Conservation (phyloP, 441 rosid genomes). For the Adansonia rubrostipa region DNA sequence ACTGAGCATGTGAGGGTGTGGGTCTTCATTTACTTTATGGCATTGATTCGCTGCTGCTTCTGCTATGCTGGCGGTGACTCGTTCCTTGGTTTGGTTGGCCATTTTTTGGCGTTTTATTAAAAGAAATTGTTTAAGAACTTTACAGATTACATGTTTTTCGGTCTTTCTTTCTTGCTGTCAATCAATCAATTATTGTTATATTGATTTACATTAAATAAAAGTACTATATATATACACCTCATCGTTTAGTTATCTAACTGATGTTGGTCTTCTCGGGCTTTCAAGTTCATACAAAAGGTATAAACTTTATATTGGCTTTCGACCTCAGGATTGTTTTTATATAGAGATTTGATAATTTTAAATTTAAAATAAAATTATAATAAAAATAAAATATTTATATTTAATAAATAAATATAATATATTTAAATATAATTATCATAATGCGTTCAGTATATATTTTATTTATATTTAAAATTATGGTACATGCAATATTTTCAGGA, state of each 20-base stretch:
- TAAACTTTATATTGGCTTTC: conserved; percentile 5
- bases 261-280: background rate
- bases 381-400: too few species aligned
- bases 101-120: conserved; percentile 1
- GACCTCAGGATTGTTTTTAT: background rate
- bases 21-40: background rate
- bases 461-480: too few species aligned
- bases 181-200: too few species aligned
- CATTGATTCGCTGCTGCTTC: background rate
- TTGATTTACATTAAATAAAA: too few species aligned
- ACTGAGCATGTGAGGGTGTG: background rate
- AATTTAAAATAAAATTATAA: too few species aligned
- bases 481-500: conserved; percentile 34
- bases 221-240: too few species aligned
- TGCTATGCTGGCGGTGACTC: conserved; percentile 3
- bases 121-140: background rate
- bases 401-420: too few species aligned
- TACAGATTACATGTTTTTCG: background rate
- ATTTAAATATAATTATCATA: too few species aligned
- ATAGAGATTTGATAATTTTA: too few species aligned
- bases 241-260: too few species aligned
- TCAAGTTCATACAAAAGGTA: background rate
- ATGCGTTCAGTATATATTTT: too few species aligned
- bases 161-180: background rate
- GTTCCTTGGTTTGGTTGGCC: background rate